A percentile compares a stretch with the other conserved stretches of the same genome.
Evolutionary conservation across 768 basidiomycete species (phyloP).

Genomic region (Leccinum sublutescens): DNA sequence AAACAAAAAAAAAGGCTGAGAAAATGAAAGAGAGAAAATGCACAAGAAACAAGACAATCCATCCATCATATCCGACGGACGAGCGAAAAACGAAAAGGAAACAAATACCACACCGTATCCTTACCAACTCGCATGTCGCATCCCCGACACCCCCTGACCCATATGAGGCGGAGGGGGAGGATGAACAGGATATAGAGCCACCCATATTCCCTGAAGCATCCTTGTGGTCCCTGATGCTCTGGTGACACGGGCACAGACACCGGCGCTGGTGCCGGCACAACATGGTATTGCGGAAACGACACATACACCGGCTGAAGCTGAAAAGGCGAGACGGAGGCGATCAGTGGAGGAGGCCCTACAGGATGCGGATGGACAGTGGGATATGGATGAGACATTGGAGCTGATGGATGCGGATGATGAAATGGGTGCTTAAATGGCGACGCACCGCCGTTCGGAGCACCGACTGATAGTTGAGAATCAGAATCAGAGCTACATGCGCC

Average conservation of each 20-base stretch:
- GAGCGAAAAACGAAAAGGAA: too few species aligned
- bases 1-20: too few species aligned
- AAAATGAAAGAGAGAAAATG: too few species aligned
- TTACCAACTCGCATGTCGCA: too few species aligned
- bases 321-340: slow-evolving; percentile 16
- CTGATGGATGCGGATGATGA: slow-evolving; percentile 14
- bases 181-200: too few species aligned
- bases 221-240: too few species aligned
- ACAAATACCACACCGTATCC: too few species aligned
- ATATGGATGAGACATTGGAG: background rate
- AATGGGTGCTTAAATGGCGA: background rate
- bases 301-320: slow-evolving; percentile 18
- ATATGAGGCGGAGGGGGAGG: too few species aligned
- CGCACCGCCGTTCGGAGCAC: slow-evolving; percentile 1
- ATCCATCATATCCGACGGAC: background rate
- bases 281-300: slow-evolving; percentile 19
- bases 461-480: slow-evolving; percentile 1
- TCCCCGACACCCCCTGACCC: too few species aligned
- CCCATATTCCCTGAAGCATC: too few species aligned
- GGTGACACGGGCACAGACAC: too few species aligned
- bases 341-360: slow-evolving; percentile 10
- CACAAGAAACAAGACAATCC: background rate
- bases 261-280: slow-evolving; percentile 6
- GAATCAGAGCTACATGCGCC: background rate
- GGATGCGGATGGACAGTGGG: slow-evolving; percentile 2